Evolutionary conservation across 768 basidiomycete genomes (phyloP).

Genomic region (Boletus subparvulus): DNA sequence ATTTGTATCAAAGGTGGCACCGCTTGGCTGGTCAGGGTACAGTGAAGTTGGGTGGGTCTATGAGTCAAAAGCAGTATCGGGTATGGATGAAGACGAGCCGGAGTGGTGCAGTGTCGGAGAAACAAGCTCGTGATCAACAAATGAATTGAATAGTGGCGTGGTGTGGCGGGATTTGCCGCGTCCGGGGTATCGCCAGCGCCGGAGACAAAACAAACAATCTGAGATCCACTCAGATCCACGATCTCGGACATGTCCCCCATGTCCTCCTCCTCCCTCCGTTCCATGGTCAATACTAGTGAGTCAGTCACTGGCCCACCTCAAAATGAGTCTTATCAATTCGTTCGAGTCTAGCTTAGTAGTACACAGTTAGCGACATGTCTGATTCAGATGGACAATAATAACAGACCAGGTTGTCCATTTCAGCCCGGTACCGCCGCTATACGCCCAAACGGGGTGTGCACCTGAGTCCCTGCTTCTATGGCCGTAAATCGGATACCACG

Average conservation of each 20-base stretch:
- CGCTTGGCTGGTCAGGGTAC: background rate
- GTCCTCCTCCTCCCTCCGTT: background rate
- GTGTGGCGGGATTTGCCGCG: conserved; percentile 26
- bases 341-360: background rate
- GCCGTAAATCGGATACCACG: background rate
- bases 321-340: background rate
- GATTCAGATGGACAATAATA: background rate
- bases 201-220: conserved; percentile 34
- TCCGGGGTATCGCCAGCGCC: conserved; percentile 34
- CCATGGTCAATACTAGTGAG: background rate
- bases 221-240: conserved; percentile 25
- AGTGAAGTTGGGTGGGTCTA: background rate
- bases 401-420: background rate
- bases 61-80: conserved; percentile 14
- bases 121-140: background rate
- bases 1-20: background rate
- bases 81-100: conserved; percentile 13
- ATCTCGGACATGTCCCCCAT: conserved; percentile 5
- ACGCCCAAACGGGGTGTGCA: conserved; percentile 10
- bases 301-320: background rate
- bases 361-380: background rate
- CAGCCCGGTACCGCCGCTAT: conserved; percentile 15
- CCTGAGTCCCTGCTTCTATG: background rate
- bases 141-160: conserved; percentile 4
- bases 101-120: background rate